These are phyloP conservation scores for Trichoderma sp. DNA, from an alignment of 2,329 filamentous ascomycete genomes.

Conservation along the genomic window DNA sequence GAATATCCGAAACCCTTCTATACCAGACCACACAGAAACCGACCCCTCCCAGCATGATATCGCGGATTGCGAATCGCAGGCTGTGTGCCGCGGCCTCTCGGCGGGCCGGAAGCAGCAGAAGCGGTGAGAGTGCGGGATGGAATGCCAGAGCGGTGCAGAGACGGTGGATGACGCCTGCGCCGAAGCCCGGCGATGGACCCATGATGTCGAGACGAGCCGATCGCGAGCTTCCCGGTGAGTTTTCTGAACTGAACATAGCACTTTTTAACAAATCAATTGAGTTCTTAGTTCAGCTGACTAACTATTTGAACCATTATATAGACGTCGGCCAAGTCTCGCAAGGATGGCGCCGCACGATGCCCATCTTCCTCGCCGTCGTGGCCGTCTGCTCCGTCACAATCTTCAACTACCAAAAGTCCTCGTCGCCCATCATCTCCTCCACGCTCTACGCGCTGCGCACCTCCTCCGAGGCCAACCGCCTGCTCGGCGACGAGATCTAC, in stretches of 20 bases:
- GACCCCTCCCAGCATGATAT: conserved; percentile 22
- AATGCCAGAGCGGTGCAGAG: conserved; percentile 36
- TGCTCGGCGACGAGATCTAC: conserved; percentile 85
- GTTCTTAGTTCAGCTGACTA: background rate
- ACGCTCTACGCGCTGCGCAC: conserved; percentile 92
- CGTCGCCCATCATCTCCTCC: conserved; percentile 80
- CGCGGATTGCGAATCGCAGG: conserved; percentile 28
- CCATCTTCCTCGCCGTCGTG: conserved; percentile 76
- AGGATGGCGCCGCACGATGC: conserved; percentile 72
- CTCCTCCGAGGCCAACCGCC: conserved; percentile 69
- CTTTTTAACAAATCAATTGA: background rate
- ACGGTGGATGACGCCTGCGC: conserved; percentile 55
- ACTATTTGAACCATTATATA: conserved; percentile 22
- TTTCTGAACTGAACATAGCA: background rate
- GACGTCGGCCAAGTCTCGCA: conserved; percentile 49
- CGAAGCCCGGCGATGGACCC: conserved; percentile 61
- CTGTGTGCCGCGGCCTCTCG: conserved; percentile 28
- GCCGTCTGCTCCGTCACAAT: conserved; percentile 76
- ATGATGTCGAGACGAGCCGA: conserved; percentile 66
- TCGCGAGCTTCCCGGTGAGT: conserved; percentile 63
- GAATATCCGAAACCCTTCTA: background rate
- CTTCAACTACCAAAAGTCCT: conserved; percentile 98
- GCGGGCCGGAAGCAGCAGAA: conserved; percentile 23
- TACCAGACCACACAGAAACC: background rate
- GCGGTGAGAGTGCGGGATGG: background rate